Conservation (phyloP, 768 basidiomycete genomes). For the Favolaschia claudopus region DNA sequence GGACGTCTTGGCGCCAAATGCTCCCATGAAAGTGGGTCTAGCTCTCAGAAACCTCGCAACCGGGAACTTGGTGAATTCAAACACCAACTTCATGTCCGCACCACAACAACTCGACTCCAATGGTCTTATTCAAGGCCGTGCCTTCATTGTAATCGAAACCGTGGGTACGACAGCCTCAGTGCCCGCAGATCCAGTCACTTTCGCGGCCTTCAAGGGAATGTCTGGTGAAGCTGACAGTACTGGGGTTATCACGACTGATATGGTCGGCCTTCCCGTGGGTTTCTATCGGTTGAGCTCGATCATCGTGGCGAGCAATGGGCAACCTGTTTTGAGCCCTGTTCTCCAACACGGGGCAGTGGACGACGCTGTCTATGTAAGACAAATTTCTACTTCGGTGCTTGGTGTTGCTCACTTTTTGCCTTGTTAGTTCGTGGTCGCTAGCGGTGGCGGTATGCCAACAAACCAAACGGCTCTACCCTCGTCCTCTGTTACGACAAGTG, state of each 20-base stretch:
- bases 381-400: not conserved
- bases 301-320: constrained; percentile 39
- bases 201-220: constrained; percentile 44
- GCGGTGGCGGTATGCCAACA: constrained; percentile 2
- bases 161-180: constrained; percentile 48
- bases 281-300: constrained; percentile 53
- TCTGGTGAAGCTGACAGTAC: constrained; percentile 44
- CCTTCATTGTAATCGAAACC: constrained; percentile 60
- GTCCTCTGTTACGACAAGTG: too few species aligned
- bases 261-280: constrained; percentile 54
- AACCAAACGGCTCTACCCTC: too few species aligned
- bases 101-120: constrained; percentile 52
- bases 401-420: not conserved
- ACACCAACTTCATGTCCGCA: constrained; percentile 51
- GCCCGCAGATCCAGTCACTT: constrained; percentile 59
- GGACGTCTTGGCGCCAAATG: constrained; percentile 37
- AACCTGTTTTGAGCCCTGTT: constrained; percentile 36
- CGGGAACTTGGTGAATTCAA: constrained; percentile 51
- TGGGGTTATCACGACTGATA: constrained; percentile 40
- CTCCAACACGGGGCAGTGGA: constrained; percentile 42
- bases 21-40: constrained; percentile 43
- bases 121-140: constrained; percentile 62
- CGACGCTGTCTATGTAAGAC: constrained; percentile 35
- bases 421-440: constrained; percentile 11
- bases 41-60: constrained; percentile 35